Conservation (phyloP, 202 grass and related monocot species). For the Digitaria exilis region DNA sequence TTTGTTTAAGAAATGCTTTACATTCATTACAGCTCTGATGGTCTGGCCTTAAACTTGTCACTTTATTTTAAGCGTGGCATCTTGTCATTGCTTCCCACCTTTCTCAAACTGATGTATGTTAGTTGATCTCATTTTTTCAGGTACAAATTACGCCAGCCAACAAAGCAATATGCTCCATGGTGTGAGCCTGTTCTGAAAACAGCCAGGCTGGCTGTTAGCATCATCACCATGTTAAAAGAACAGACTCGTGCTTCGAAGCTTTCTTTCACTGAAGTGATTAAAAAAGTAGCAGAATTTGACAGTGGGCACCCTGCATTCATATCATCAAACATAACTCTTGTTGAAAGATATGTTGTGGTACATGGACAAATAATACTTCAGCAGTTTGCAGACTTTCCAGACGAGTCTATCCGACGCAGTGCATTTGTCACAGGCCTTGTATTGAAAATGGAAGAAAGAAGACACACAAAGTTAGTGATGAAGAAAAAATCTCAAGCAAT, state of each 20-base stretch:
- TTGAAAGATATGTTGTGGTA: conserved; percentile 69
- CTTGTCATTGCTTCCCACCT: background rate
- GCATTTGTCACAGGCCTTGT: conserved; percentile 58
- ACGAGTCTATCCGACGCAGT: conserved; percentile 47
- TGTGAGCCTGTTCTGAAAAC: conserved; percentile 70
- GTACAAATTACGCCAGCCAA: conserved; percentile 69
- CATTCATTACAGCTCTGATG: background rate
- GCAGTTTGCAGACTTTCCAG: conserved; percentile 64
- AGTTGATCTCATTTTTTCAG: conserved; percentile 50
- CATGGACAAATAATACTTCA: conserved; percentile 85
- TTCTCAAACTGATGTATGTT: conserved; percentile 8
- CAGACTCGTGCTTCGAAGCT: conserved; percentile 69
- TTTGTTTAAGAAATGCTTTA: background rate
- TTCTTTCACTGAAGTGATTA: conserved; percentile 64
- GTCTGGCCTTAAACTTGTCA: background rate
- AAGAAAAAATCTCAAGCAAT: conserved; percentile 55
- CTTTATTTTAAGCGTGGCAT: background rate
- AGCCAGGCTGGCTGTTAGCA: conserved; percentile 53
- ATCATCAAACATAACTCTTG: conserved; percentile 45
- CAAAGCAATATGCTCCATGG: conserved; percentile 75
- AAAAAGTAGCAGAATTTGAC: conserved; percentile 56
- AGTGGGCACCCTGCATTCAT: conserved; percentile 46
- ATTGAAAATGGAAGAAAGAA: conserved; percentile 62
- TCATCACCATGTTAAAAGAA: conserved; percentile 67
- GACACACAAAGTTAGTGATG: conserved; percentile 63